Conservation (phyloP, 805 yeast genomes). For the Maudiozyma pseudohumilis region DNA sequence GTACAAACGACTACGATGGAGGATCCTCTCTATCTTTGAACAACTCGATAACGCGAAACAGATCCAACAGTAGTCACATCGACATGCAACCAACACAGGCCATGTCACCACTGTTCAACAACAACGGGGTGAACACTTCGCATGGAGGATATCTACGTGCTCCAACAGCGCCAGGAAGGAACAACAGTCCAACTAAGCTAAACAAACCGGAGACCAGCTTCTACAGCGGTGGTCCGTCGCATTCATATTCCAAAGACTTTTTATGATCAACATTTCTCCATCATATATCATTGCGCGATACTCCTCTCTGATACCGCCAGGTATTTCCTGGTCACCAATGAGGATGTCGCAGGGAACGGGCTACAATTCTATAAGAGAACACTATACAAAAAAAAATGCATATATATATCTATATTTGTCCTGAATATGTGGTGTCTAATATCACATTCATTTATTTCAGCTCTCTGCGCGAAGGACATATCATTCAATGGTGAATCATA, state of each 20-base stretch:
- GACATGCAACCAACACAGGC: constrained; percentile 21
- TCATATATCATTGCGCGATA: too few relatives aligned
- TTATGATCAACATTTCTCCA: constrained; percentile 2
- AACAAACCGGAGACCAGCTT: constrained; percentile 27
- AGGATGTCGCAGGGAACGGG: too few relatives aligned
- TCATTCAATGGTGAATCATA: too few relatives aligned
- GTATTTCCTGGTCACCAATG: too few relatives aligned
- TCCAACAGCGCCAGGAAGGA: constrained; percentile 3
- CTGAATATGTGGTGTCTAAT: too few relatives aligned
- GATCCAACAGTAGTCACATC: neutral
- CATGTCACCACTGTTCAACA: constrained; percentile 22
- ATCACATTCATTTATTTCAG: too few relatives aligned
- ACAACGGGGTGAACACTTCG: neutral
- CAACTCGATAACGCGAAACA: neutral
- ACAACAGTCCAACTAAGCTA: constrained; percentile 12
- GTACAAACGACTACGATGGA: constrained; percentile 2
- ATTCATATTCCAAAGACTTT: constrained; percentile 12
- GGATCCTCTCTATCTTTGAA: constrained; percentile 1
- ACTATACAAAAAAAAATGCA: too few relatives aligned
- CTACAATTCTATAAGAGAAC: too few relatives aligned
- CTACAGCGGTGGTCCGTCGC: constrained; percentile 12
- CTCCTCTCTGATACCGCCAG: too few relatives aligned
- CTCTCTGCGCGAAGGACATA: too few relatives aligned
- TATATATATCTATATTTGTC: too few relatives aligned
- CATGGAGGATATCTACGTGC: constrained; percentile 11